Conservation (phyloP, 495 filamentous ascomycete genomes). For the Lophiostoma macrostomum region DNA sequence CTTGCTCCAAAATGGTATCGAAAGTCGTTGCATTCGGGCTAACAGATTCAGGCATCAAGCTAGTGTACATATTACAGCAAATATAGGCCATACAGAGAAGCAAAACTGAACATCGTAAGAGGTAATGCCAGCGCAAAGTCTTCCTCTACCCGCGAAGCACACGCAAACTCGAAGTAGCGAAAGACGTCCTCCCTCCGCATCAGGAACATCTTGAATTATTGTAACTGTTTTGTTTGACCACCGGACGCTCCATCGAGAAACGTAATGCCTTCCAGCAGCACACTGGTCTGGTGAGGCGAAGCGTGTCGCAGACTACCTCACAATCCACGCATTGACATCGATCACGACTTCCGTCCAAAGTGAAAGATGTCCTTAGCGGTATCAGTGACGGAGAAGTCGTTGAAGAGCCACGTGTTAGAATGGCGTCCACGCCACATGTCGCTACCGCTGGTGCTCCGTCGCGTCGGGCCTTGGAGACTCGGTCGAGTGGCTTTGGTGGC, state of each 20-base stretch:
- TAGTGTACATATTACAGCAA: slow-evolving; percentile 16
- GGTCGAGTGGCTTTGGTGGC: slow-evolving; percentile 8
- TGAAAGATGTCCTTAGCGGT: slow-evolving; percentile 28
- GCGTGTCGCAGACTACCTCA: slow-evolving; percentile 23
- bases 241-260: slow-evolving; percentile 23
- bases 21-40: no score
- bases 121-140: no score
- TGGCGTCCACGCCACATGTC: slow-evolving; percentile 33
- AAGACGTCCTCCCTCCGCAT: slow-evolving; percentile 7
- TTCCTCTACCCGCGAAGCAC: no score
- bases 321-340: not conserved
- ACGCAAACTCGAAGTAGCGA: slow-evolving; percentile 16
- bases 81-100: slow-evolving; percentile 7
- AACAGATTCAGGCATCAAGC: slow-evolving; percentile 8
- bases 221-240: slow-evolving; percentile 11
- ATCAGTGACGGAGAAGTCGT: slow-evolving; percentile 33
- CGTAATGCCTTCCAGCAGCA: slow-evolving; percentile 20
- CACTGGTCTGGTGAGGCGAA: slow-evolving; percentile 10
- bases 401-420: slow-evolving; percentile 35
- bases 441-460: slow-evolving; percentile 26
- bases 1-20: no score
- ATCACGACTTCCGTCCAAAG: slow-evolving; percentile 19
- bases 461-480: slow-evolving; percentile 8
- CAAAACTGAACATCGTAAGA: slow-evolving; percentile 2
- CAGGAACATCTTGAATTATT: slow-evolving; percentile 3